phyloP scores from a whole-genome alignment of 768 basidiomycete genomes.

The Leccinum broughii region DNA sequence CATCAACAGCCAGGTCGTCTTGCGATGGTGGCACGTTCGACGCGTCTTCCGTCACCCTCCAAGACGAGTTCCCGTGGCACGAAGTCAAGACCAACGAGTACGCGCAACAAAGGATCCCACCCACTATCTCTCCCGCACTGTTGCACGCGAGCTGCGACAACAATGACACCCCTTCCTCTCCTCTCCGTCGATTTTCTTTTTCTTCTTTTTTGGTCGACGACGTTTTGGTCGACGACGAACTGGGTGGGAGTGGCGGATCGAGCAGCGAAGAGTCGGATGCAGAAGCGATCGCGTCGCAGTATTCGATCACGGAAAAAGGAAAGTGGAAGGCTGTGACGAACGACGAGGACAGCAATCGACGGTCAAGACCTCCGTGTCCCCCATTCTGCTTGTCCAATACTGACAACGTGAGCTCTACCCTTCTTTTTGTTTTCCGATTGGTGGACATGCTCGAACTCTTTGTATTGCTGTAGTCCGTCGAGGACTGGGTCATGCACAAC shows the following conservation, averaged over 20 bases:
- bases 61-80: constrained; percentile 10
- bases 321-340: constrained; percentile 12
- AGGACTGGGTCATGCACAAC: constrained; percentile 27
- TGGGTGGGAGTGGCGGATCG: not conserved
- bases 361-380: constrained; percentile 3
- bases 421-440: not conserved
- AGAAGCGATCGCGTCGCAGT: not conserved
- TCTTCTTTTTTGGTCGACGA: not conserved
- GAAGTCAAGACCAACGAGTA: not conserved
- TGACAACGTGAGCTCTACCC: constrained; percentile 9
- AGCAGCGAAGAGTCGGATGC: not conserved
- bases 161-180: constrained; percentile 2
- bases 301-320: constrained; percentile 9
- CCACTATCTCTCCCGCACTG: constrained; percentile 15
- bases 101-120: constrained; percentile 12
- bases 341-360: not conserved
- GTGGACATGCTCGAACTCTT: not conserved
- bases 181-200: not conserved
- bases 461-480: constrained; percentile 11
- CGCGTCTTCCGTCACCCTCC: constrained; percentile 18
- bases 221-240: not conserved
- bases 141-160: constrained; percentile 11
- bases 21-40: constrained; percentile 3
- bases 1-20: not conserved
- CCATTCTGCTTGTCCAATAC: not conserved